Evolutionary conservation across 2,329 filamentous ascomycete genomes (phyloP).

Genomic region (Penicillium expansum): DNA sequence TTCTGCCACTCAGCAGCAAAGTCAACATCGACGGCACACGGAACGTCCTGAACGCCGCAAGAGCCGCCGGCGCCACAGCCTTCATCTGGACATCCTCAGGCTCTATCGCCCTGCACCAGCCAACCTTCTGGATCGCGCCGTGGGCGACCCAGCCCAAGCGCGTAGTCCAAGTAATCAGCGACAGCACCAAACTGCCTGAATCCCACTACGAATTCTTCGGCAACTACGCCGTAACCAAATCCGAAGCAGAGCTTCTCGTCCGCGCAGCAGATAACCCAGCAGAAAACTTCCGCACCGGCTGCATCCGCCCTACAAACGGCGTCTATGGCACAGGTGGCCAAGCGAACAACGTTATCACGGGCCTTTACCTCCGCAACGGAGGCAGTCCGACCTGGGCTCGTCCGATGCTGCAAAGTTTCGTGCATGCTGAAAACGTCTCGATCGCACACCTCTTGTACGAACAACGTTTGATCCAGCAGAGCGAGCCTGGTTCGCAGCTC

Average conservation of each 20-base stretch:
- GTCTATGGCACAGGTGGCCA: conserved; percentile 53
- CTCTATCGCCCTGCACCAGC: conserved; percentile 45
- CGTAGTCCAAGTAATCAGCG: conserved; percentile 48
- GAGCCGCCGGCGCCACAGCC: conserved; percentile 47
- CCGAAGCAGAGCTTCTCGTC: conserved; percentile 52
- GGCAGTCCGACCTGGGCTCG: conserved; percentile 45
- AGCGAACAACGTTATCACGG: conserved; percentile 37
- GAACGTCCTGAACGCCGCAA: conserved; percentile 51
- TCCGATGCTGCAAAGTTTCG: conserved; percentile 51
- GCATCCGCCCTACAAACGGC: conserved; percentile 54
- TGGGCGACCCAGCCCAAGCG: conserved; percentile 44
- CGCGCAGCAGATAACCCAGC: conserved; percentile 42
- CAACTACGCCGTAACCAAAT: conserved; percentile 54
- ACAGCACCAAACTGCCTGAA: conserved; percentile 42
- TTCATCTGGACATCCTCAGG: conserved; percentile 56
- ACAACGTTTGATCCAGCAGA: conserved; percentile 46
- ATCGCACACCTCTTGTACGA: conserved; percentile 56
- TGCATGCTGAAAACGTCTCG: conserved; percentile 53
- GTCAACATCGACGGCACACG: conserved; percentile 54
- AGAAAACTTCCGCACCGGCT: conserved; percentile 51
- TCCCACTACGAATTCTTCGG: conserved; percentile 45
- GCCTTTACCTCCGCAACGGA: conserved; percentile 39
- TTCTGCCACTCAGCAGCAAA: conserved; percentile 47
- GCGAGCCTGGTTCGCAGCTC: conserved; percentile 11
- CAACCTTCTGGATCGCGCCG: conserved; percentile 45